A percentile compares a stretch with the other conserved stretches of the same genome.
These are phyloP conservation scores for Petunia axillaris DNA, from an alignment of 257 asterid genomes.

Conservation along the genomic window DNA sequence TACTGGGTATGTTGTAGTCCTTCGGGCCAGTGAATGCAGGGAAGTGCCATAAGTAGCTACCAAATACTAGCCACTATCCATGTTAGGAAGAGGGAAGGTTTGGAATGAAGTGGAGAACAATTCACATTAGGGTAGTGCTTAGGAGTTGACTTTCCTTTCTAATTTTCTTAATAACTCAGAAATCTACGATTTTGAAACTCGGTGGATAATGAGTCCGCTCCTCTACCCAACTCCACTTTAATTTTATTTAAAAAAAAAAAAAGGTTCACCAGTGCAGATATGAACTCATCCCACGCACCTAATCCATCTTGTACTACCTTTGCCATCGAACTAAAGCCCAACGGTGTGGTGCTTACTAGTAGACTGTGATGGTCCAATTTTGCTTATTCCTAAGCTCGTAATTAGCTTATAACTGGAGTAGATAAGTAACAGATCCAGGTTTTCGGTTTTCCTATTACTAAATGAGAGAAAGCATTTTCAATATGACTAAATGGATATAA, in stretches of 20 bases:
- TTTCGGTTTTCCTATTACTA: neutral
- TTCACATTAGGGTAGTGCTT: neutral
- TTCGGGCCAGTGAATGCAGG: neutral
- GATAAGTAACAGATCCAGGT: neutral
- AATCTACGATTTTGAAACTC: neutral
- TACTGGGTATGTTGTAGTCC: neutral
- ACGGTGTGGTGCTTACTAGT: neutral
- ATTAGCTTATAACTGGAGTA: neutral
- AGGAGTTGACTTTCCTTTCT: neutral
- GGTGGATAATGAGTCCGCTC: neutral
- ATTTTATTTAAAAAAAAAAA: neutral
- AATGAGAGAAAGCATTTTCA: neutral
- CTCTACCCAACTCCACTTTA: slow-evolving; percentile 2
- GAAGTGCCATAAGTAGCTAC: neutral
- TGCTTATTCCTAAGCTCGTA: neutral
- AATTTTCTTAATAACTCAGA: slow-evolving; percentile 4
- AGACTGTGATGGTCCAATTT: neutral
- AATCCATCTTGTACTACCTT: neutral
- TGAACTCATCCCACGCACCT: neutral
- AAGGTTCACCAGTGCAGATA: neutral
- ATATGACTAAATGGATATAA: neutral
- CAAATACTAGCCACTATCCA: neutral
- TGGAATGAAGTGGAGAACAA: slow-evolving; percentile 7
- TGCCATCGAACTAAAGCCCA: neutral
- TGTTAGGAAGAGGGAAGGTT: slow-evolving; percentile 9